A percentile compares a stretch with the other conserved stretches of the same genome.
Conservation (phyloP, 2,329 filamentous ascomycete species). For the Pestalotiopsis sp. region DNA sequence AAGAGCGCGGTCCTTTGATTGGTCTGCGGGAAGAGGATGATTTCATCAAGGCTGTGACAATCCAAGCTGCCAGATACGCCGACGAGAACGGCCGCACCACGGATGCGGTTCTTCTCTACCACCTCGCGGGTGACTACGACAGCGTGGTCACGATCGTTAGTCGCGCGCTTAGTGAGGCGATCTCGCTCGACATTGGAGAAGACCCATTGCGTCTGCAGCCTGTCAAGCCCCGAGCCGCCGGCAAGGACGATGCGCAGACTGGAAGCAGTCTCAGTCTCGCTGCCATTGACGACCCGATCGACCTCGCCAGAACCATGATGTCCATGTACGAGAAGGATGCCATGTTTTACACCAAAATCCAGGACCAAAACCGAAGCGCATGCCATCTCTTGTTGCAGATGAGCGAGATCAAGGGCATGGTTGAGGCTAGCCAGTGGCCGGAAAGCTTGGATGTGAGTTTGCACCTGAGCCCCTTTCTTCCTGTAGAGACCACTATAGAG, state of each 20-base stretch:
- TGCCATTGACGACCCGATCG: slow-evolving; percentile 60
- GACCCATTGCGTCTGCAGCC: slow-evolving; percentile 77
- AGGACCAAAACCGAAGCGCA: slow-evolving; percentile 56
- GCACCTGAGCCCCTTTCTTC: slow-evolving; percentile 13
- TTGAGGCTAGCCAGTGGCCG: slow-evolving; percentile 57
- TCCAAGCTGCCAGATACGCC: slow-evolving; percentile 87
- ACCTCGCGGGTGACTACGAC: slow-evolving; percentile 93
- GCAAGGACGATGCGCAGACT: slow-evolving; percentile 38
- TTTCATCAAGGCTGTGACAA: slow-evolving; percentile 87
- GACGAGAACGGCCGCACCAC: slow-evolving; percentile 93
- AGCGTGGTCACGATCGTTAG: slow-evolving; percentile 90
- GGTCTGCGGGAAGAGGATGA: slow-evolving; percentile 77
- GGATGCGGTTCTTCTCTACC: slow-evolving; percentile 91
- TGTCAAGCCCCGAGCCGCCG: slow-evolving; percentile 67
- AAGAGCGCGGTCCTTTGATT: slow-evolving; percentile 80
- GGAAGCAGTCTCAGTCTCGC: slow-evolving; percentile 62
- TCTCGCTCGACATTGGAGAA: slow-evolving; percentile 83
- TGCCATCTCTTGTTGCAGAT: slow-evolving; percentile 59
- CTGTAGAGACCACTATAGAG: background rate
- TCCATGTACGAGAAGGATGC: slow-evolving; percentile 60
- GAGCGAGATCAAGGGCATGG: slow-evolving; percentile 59
- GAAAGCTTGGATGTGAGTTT: slow-evolving; percentile 58
- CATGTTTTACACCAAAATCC: slow-evolving; percentile 60
- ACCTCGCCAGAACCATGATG: slow-evolving; percentile 62
- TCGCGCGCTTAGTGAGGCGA: slow-evolving; percentile 83